phyloP scores from a whole-genome alignment of 2,329 filamentous ascomycete genomes.

The Aspergillus versicolor region DNA sequence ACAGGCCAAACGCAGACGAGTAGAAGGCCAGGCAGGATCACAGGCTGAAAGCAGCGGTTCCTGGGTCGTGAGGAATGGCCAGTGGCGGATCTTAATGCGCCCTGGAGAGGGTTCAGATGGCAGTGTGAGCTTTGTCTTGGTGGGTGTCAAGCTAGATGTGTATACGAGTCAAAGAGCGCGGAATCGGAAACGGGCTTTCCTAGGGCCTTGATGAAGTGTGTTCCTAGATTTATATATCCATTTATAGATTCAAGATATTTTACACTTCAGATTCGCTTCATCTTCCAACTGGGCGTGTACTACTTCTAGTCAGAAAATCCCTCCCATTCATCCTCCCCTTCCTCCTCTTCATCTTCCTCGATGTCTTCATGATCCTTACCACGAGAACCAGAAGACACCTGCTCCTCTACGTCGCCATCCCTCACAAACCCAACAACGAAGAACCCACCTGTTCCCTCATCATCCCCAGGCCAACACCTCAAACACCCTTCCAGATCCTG shows the following conservation, averaged over 20 bases:
- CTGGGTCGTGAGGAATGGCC: conserved; percentile 67
- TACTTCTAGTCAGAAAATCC: conserved; percentile 42
- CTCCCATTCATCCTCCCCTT: conserved; percentile 45
- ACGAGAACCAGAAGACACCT: background rate
- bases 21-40: conserved; percentile 2
- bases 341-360: conserved; percentile 23
- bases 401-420: conserved; percentile 46
- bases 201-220: conserved; percentile 36
- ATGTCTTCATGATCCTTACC: conserved; percentile 8
- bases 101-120: conserved; percentile 38
- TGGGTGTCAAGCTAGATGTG: conserved; percentile 75
- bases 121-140: conserved; percentile 67
- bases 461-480: conserved; percentile 76
- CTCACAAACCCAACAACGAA: conserved; percentile 87
- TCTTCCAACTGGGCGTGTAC: background rate
- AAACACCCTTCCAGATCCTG: conserved; percentile 70
- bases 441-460: conserved; percentile 87
- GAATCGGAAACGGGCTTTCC: conserved; percentile 65
- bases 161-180: conserved; percentile 64
- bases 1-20: conserved; percentile 17
- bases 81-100: conserved; percentile 71
- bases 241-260: background rate
- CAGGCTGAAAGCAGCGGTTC: conserved; percentile 23
- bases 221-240: background rate
- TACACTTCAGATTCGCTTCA: too few species aligned